phyloP scores from a whole-genome alignment of 148 eudicot genomes.

The Chenopodium suecicum region DNA sequence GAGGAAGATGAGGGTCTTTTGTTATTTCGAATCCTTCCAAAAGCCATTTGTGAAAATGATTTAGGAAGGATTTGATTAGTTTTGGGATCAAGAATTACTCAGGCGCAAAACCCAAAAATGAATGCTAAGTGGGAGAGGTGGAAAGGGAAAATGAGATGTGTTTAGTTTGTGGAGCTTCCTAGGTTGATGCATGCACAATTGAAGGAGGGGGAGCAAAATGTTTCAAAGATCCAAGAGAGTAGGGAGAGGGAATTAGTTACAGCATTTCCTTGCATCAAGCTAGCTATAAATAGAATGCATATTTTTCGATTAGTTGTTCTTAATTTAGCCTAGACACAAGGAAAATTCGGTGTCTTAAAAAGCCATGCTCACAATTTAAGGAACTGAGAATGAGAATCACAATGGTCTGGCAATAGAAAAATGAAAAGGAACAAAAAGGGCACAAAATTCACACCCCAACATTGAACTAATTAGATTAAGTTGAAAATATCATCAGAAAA shows the following conservation, averaged over 20 bases:
- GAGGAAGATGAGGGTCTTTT: slow-evolving; percentile 31
- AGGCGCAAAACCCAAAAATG: neutral
- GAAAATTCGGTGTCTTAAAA: no score
- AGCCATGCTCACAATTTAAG: no score
- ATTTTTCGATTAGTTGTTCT: no score
- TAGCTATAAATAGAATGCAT: no score
- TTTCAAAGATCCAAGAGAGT: slow-evolving; percentile 62
- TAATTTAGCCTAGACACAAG: no score
- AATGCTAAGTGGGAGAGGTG: neutral
- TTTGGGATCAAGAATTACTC: neutral
- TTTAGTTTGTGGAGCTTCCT: slow-evolving; percentile 27
- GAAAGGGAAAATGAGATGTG: slow-evolving; percentile 8
- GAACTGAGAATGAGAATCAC: no score
- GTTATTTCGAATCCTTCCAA: slow-evolving; percentile 32
- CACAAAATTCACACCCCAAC: no score
- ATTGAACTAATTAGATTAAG: no score
- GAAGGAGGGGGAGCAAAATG: slow-evolving; percentile 15
- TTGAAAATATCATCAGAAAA: no score
- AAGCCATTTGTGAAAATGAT: slow-evolving; percentile 27
- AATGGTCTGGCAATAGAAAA: neutral
- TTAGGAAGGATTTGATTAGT: slow-evolving; percentile 18
- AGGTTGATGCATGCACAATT: slow-evolving; percentile 11
- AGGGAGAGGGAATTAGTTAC: slow-evolving; percentile 47
- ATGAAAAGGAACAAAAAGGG: neutral
- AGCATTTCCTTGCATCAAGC: slow-evolving; percentile 22